Evolutionary conservation across 768 basidiomycete species (phyloP), one percentile per base, ranked within the genome.

Genomic region (Mycena belliarum): DNA sequence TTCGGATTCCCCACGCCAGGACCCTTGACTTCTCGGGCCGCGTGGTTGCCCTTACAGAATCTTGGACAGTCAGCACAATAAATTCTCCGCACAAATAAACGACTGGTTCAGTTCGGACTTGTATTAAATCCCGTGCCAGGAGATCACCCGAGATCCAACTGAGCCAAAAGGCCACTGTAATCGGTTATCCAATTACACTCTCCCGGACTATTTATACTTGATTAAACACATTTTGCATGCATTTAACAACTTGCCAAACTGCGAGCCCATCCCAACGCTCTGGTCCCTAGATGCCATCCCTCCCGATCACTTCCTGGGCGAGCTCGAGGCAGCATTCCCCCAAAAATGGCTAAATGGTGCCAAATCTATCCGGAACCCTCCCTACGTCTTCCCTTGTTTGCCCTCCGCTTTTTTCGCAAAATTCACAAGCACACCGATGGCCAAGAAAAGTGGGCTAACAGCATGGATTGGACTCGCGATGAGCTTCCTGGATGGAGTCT

Each of bases 321-420:
- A 54, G 5, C 35, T 54, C 2, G 44, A 46, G 14, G 15, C 23
- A 16, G 45, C 14, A 16, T 28, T 38, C 4, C 46, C 54, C 14
- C 54, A 55, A 48, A 32, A 40, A 23, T 55, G 54, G 54, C 45
- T 55, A 5, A 55, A 55, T 33, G 54, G 54, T 16, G 54, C 40
- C 9, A 16, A 32, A 5, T 55, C 54, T 6, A 32, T 46, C 28
- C 14, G 46, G 16, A 24, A 54, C 37, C 52, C 52, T 25, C 21
- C 4, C 18, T 25, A 5, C 52, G 52, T 15, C 44, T 46, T 1
- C 44, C 52, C 16, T 35, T 54, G 4, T 54, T 15, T 24, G 29
- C 44, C 4, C 32, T 47, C 10, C 5, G 15, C 0, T 55, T 47
- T 25, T 48, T 23, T 24, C 43, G 45, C 15, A 14, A 55, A 42